Evolutionary conservation across 1,139 yeast genomes (phyloP).

Genomic region (Taiozyma sp.): DNA sequence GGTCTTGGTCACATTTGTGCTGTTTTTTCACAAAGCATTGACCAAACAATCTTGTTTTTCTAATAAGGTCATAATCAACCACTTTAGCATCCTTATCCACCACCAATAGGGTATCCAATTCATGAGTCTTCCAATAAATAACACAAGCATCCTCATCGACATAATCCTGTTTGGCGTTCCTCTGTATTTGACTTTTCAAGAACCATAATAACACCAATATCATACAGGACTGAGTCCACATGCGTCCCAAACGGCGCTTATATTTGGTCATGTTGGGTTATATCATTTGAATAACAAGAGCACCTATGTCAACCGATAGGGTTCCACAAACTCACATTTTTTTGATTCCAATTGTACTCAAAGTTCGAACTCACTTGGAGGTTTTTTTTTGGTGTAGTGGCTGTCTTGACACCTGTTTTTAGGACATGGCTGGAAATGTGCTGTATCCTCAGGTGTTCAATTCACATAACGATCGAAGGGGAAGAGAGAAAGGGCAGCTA

Average conservation of each 20-base stretch:
- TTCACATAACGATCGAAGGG: too few species aligned
- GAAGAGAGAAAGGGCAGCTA: too few species aligned
- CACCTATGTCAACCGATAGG: too few species aligned
- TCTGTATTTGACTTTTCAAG: neutral
- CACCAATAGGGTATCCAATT: neutral
- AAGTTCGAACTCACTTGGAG: neutral
- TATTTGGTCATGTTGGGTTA: neutral
- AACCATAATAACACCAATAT: neutral
- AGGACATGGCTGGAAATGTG: too few species aligned
- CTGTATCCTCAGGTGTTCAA: too few species aligned
- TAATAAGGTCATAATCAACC: neutral
- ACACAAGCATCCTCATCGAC: neutral
- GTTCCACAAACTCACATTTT: too few species aligned
- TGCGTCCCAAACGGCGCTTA: neutral
- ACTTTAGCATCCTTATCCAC: neutral
- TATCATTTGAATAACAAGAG: too few species aligned
- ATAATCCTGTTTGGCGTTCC: neutral
- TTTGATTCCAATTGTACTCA: too few species aligned
- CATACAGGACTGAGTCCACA: neutral
- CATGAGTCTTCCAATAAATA: neutral
- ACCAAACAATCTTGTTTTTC: neutral
- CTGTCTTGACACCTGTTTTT: neutral
- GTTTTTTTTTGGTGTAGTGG: neutral
- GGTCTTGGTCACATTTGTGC: neutral
- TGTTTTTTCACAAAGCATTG: neutral